Base-by-base conservation (phyloP, 116 monocot species). In the Phalaenopsis hybrid region DNA sequence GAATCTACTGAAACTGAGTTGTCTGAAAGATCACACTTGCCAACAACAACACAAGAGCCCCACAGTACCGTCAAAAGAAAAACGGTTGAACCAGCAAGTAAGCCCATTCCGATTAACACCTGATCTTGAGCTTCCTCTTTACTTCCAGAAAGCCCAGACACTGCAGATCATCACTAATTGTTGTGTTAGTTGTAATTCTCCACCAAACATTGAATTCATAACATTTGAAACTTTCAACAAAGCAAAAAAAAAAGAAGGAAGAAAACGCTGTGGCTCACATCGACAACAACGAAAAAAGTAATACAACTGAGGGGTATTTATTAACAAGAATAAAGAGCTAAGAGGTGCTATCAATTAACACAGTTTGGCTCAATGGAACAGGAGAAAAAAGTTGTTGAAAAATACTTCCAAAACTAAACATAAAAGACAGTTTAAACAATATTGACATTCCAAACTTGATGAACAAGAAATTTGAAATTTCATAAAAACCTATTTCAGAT, bases 31-130 rank as follows among this genome's bases (percentile, higher is more conserved):
- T 98, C 95, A 69, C 89, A 93, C 68, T 95, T 98, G 44, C 92
- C 94, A 83, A 94, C 90, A 83, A 96, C 25, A 52, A 96, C 65
- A 88, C 96, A 96, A 59, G 96, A 87, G 41, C 95, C 98, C 95
- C 95, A 95, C 20, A 98, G 85, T n/a, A 98, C 0, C 33, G 98
- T 95, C 84, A 95, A 79, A 82, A 93, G 95, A 90, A 95, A 89
- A 79, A 93, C 89, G 25, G 92, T 98, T 73, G 98, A 98, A 9
- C 95, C 95, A 80, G 98, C 95, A 84, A 98, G 95, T 84, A 98
- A 87, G 43, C 95, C 98, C 90, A 98, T 98, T 81, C 98, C 92
- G 82, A 98, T 92, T 75, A 95, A 78, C 58, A 95, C 95, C 84
- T 98, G 95, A 73, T 82, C 79, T 81, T 98, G 95, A 74, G 98